Conservation (phyloP, 768 basidiomycete genomes). For the Lactarius hatsudake region DNA sequence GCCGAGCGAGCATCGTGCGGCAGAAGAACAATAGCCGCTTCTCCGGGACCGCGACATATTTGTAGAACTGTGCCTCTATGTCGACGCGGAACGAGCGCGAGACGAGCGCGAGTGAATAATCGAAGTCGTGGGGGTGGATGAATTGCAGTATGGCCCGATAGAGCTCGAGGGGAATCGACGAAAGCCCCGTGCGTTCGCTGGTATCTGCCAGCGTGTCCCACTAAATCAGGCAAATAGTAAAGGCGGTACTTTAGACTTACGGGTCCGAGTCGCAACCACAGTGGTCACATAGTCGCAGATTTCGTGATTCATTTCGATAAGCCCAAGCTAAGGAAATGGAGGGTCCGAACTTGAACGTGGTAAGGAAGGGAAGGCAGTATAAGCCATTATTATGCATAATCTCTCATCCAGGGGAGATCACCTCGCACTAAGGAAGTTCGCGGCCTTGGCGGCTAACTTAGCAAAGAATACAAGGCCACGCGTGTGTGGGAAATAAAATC, state of each 20-base stretch:
- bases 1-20: slow-evolving; percentile 21
- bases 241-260: neutral
- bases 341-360: neutral
- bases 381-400: neutral
- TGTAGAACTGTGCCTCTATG: slow-evolving; percentile 17
- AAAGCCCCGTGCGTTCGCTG: neutral
- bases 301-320: neutral
- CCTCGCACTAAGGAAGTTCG: too few relatives aligned
- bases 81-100: slow-evolving; percentile 16
- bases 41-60: slow-evolving; percentile 19
- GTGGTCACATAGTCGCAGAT: neutral
- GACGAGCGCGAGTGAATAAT: slow-evolving; percentile 13
- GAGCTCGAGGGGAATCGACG: slow-evolving; percentile 12
- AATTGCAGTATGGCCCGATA: slow-evolving; percentile 17
- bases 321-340: neutral
- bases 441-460: neutral
- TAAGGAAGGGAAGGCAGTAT: neutral
- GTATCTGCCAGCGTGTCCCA: neutral
- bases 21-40: slow-evolving; percentile 16
- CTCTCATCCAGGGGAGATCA: neutral
- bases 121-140: slow-evolving; percentile 8
- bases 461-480: neutral
- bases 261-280: neutral
- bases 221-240: neutral
- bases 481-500: neutral